Percentiles rank a stretch among this genome's conserved stretches.
Evolutionary conservation across 164 flowering plant genomes (phyloP).

Genomic region (Magnolia sinica): DNA sequence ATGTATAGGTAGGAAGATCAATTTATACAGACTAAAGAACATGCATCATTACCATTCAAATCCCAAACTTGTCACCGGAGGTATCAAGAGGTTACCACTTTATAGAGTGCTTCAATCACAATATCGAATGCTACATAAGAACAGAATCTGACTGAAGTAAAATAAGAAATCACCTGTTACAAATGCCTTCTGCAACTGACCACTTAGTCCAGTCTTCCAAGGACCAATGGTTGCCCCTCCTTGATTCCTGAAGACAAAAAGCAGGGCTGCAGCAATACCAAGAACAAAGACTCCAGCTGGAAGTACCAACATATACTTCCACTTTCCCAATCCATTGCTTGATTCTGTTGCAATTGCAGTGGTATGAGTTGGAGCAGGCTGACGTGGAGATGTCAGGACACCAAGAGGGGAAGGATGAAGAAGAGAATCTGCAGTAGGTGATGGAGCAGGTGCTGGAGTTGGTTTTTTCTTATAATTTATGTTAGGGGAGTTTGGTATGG

Average conservation of each 20-base stretch:
- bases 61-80: background rate
- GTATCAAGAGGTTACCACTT: background rate
- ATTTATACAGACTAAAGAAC: background rate
- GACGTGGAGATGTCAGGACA: background rate
- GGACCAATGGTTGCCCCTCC: conserved; percentile 67
- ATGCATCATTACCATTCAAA: background rate
- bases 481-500: conserved; percentile 26
- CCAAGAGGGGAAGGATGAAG: background rate
- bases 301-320: conserved; percentile 43
- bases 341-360: conserved; percentile 6
- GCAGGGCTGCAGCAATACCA: conserved; percentile 27
- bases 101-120: background rate
- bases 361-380: background rate
- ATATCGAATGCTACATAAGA: background rate
- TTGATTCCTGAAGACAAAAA: conserved; percentile 36
- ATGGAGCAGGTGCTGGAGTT: conserved; percentile 12
- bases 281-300: conserved; percentile 30
- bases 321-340: conserved; percentile 19
- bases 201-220: conserved; percentile 94
- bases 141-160: background rate
- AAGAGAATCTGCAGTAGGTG: background rate
- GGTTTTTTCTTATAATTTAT: conserved; percentile 16
- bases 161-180: conserved; percentile 55
- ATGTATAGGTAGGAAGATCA: background rate
- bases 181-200: conserved; percentile 97